phyloP scores from a whole-genome alignment of 768 basidiomycete genomes.

The Dioszegia crocea region DNA sequence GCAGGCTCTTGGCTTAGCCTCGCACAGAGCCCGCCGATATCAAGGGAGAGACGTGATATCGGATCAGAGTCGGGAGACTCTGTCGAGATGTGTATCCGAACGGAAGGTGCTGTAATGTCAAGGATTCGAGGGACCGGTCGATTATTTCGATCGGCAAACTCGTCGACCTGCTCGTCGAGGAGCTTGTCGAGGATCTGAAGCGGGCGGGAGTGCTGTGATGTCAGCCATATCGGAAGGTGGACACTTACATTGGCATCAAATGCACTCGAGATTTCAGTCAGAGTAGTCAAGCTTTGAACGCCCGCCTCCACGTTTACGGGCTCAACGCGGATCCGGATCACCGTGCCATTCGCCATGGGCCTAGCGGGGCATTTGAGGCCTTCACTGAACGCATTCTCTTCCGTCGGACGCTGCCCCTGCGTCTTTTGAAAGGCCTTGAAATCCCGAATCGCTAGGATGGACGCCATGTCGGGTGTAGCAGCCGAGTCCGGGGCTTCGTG shows the following conservation, averaged over 20 bases:
- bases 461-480: constrained; percentile 1
- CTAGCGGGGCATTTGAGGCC: not conserved
- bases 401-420: not conserved
- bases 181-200: not conserved
- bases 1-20: not conserved
- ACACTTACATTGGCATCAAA: not conserved
- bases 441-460: constrained; percentile 2
- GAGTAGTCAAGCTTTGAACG: not conserved
- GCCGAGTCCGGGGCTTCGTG: not conserved
- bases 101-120: not conserved
- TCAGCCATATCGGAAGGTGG: not conserved
- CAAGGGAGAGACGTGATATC: not conserved
- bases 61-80: not conserved
- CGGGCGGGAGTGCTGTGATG: not conserved
- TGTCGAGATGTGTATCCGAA: not conserved
- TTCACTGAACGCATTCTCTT: too few species aligned
- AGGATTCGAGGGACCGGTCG: not conserved
- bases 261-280: not conserved
- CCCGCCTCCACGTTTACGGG: not conserved
- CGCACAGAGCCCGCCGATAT: not conserved
- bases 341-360: not conserved
- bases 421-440: not conserved
- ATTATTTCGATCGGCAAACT: not conserved
- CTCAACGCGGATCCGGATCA: not conserved
- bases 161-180: not conserved